Evolutionary conservation across 2,329 filamentous ascomycete species (phyloP), one percentile per base, ranked within the genome.

Genomic region (Coniochaeta sp.): DNA sequence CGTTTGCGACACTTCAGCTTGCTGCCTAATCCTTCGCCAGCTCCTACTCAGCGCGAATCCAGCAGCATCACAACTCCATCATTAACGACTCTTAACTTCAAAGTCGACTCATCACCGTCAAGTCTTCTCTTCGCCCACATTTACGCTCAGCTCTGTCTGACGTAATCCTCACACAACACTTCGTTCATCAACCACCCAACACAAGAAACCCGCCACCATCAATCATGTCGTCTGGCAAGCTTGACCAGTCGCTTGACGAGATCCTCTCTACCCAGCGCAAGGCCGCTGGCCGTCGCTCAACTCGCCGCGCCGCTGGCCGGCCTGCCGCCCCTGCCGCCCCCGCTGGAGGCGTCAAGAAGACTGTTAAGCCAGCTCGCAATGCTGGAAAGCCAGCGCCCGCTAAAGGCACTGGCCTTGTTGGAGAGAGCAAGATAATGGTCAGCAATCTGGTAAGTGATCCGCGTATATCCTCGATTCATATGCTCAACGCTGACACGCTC

Each of bases 231-330:
- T 24, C 47, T 24, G 89, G 86, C 81, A 97, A 97, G 81, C 89
- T 99, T 73, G 92, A 97, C 77, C 89, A 96, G 81, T 93, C 92
- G 80, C 90, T 99, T 68, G 95, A 98, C 76, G 92, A 97, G 79
- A 97, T 99, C 78, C 88, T 96, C 81, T 91, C 89, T 75, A 89
- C 87, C 72, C 87, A 84, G 75, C 84, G 82, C 69, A 78, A 79
- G 69, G 83, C 76, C 77, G 84, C 77, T 73, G 80, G 61, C 75
- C 82, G 82, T 65, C 77, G 76, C 67, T 74, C 73, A 62, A 70
- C 73, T 65, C 81, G 82, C 64, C 81, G 81, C 66, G 72, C 80
- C 58, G 75, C 81, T 64, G 79, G 81, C 67, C 80, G 80, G 64
- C 77, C 83, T 64, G 74, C 83, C 64, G 74, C 85, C 65, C 7